Evolutionary conservation across 768 basidiomycete species (phyloP).

Genomic region (Daedaleopsis sinensis): DNA sequence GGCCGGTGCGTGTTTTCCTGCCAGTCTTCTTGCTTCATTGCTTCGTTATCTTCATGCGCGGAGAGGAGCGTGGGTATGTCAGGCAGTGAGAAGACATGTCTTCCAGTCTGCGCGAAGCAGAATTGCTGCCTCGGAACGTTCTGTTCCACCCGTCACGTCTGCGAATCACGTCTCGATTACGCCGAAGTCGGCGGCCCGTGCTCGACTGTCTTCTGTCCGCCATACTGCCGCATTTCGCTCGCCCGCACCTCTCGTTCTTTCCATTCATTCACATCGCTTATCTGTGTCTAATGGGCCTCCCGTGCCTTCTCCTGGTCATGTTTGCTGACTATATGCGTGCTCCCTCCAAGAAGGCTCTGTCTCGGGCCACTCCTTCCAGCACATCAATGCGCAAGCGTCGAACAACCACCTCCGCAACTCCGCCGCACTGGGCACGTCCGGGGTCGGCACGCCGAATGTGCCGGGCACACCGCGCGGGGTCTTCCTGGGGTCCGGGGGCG

Average conservation of each 20-base stretch:
- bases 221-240: neutral
- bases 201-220: neutral
- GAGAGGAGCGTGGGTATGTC: neutral
- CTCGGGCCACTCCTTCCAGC: slow-evolving; percentile 41
- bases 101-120: neutral
- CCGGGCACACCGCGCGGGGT: slow-evolving; percentile 33
- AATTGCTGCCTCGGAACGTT: too few relatives aligned
- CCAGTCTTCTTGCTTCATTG: neutral
- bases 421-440: slow-evolving; percentile 11
- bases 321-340: neutral
- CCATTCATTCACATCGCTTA: neutral
- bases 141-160: too few relatives aligned
- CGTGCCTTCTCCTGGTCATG: neutral
- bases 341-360: slow-evolving; percentile 31
- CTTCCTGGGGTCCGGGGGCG: slow-evolving; percentile 19
- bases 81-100: neutral
- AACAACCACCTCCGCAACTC: slow-evolving; percentile 18
- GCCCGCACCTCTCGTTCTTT: neutral
- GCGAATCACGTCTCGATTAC: neutral
- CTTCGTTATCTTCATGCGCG: too few relatives aligned
- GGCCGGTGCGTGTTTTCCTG: slow-evolving; percentile 12
- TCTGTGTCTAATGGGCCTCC: neutral
- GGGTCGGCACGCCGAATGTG: slow-evolving; percentile 23
- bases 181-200: neutral
- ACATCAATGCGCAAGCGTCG: slow-evolving; percentile 26